Conservation (phyloP, 2,329 filamentous ascomycete species). For the Pyrenochaeta sp. region DNA sequence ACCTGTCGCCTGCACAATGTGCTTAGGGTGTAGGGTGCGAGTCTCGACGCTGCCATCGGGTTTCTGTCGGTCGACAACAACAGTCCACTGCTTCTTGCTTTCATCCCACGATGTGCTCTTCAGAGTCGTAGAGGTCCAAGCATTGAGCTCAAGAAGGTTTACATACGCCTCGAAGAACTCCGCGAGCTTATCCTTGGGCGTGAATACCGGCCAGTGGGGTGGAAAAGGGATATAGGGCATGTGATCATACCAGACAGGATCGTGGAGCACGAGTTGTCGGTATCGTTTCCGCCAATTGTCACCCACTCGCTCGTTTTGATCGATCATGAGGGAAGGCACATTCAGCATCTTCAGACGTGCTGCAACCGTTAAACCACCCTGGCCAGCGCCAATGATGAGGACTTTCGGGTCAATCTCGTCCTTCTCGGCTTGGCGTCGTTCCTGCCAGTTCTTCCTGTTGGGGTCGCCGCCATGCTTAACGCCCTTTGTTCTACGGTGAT, state of each 20-base stretch:
- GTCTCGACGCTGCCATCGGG: conserved; percentile 28
- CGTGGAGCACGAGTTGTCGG: conserved; percentile 53
- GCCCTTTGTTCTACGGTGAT: conserved; percentile 33
- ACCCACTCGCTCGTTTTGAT: conserved; percentile 52
- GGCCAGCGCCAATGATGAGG: conserved; percentile 50
- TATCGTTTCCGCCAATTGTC: conserved; percentile 58
- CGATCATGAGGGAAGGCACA: conserved; percentile 54
- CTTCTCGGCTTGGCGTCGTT: conserved; percentile 37
- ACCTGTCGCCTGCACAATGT: conserved; percentile 41
- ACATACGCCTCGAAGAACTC: conserved; percentile 50
- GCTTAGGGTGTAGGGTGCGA: conserved; percentile 35
- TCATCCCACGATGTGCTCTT: conserved; percentile 51
- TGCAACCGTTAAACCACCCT: conserved; percentile 54
- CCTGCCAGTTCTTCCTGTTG: conserved; percentile 39
- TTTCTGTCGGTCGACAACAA: conserved; percentile 38
- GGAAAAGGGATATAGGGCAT: conserved; percentile 47
- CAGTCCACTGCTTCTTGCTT: conserved; percentile 46
- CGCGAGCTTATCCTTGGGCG: conserved; percentile 46
- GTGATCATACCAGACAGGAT: conserved; percentile 50
- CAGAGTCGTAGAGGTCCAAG: conserved; percentile 49
- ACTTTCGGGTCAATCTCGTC: conserved; percentile 37
- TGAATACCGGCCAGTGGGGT: conserved; percentile 41
- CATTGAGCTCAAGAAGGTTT: conserved; percentile 47
- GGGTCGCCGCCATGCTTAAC: conserved; percentile 39
- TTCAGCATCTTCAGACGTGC: conserved; percentile 55